Percentiles rank a stretch among this genome's conserved stretches.
These are phyloP conservation scores for Candida buenavistaensis DNA, from an alignment of 1,139 yeast genomes.

Conservation along the genomic window DNA sequence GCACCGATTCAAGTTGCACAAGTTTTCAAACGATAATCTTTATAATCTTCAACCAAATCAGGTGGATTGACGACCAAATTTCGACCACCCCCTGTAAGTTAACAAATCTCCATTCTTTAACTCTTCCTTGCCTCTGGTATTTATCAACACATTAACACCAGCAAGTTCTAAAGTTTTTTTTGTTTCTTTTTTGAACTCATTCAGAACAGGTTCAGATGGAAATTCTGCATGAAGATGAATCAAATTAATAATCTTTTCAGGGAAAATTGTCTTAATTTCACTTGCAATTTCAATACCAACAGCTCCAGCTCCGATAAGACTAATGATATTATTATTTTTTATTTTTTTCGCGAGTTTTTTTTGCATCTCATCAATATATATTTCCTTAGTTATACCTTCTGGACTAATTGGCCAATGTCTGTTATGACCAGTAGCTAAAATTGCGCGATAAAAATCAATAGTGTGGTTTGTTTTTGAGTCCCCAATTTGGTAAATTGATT, in stretches of 20 bases:
- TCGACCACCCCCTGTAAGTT: too few relatives aligned
- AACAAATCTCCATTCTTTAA: too few relatives aligned
- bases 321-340: slow-evolving; percentile 21
- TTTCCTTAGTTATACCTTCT: slow-evolving; percentile 26
- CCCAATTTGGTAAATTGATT: slow-evolving; percentile 23
- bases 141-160: slow-evolving; percentile 18
- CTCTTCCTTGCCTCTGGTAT: too few relatives aligned
- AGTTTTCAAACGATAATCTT: too few relatives aligned
- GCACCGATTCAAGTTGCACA: too few relatives aligned
- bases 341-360: slow-evolving; percentile 25
- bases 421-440: slow-evolving; percentile 50
- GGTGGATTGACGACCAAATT: too few relatives aligned
- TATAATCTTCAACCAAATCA: too few relatives aligned
- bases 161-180: slow-evolving; percentile 22
- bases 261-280: slow-evolving; percentile 34
- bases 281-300: slow-evolving; percentile 50
- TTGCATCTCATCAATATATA: slow-evolving; percentile 32
- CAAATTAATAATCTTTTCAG: slow-evolving; percentile 31
- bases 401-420: slow-evolving; percentile 56
- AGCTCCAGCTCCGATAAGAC: slow-evolving; percentile 48
- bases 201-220: slow-evolving; percentile 39
- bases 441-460: slow-evolving; percentile 43
- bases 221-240: slow-evolving; percentile 37
- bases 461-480: too few relatives aligned
- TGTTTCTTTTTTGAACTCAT: slow-evolving; percentile 26